These are phyloP conservation scores for Capsella bursapastoris DNA, from an alignment of 345 rosid genomes.

Conservation along the genomic window DNA sequence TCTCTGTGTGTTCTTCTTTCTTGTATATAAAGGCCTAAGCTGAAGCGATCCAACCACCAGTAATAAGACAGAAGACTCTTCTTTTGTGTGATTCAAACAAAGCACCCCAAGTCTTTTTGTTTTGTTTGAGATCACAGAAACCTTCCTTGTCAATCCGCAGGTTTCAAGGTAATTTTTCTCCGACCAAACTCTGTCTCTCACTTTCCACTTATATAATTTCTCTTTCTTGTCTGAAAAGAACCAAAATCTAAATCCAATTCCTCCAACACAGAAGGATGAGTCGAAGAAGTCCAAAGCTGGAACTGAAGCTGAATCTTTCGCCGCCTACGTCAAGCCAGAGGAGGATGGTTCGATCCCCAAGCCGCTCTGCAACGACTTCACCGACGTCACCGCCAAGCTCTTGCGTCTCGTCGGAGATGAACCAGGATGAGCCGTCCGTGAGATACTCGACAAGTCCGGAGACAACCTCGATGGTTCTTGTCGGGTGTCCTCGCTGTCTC, in stretches of 20 bases:
- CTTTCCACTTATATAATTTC: neutral
- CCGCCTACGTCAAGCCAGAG: slow-evolving; percentile 63
- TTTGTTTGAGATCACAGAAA: slow-evolving; percentile 11
- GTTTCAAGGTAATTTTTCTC: slow-evolving; percentile 43
- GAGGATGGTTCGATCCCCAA: slow-evolving; percentile 60
- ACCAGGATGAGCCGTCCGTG: slow-evolving; percentile 55
- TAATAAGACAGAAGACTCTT: slow-evolving; percentile 37
- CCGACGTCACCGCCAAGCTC: slow-evolving; percentile 94
- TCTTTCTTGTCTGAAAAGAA: slow-evolving; percentile 24
- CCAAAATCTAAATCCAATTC: neutral
- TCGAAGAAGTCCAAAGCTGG: slow-evolving; percentile 79
- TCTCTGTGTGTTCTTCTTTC: slow-evolving; percentile 43
- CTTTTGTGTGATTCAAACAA: slow-evolving; percentile 27
- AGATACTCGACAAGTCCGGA: slow-evolving; percentile 81
- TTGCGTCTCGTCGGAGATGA: slow-evolving; percentile 82
- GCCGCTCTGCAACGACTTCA: slow-evolving; percentile 64
- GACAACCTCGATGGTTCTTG: slow-evolving; percentile 88
- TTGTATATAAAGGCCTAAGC: slow-evolving; percentile 61
- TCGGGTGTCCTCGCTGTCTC: slow-evolving; percentile 89
- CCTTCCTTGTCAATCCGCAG: slow-evolving; percentile 31
- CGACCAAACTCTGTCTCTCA: slow-evolving; percentile 23
- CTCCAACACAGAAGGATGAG: slow-evolving; percentile 58
- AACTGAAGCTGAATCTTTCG: slow-evolving; percentile 87
- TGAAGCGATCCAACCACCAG: slow-evolving; percentile 47
- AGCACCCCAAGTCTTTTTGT: neutral